Base-by-base conservation (phyloP, 2,329 filamentous ascomycete species). In the Penicillium sp. region DNA sequence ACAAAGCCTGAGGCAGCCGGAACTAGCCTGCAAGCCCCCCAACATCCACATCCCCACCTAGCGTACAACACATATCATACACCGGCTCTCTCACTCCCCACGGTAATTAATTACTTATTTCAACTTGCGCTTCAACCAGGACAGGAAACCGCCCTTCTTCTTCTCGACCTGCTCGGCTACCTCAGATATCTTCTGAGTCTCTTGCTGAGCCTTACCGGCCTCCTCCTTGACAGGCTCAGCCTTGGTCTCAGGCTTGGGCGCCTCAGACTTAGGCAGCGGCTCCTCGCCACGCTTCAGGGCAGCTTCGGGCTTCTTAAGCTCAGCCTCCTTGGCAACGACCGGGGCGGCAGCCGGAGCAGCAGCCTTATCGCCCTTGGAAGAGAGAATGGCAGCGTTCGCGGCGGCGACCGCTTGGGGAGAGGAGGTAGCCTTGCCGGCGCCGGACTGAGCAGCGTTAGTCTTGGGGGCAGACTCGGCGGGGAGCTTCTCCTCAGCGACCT, bases 91-190 rank as follows among this genome's bases (percentile, higher is more conserved):
- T 29, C 29, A 34, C 34, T 31, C 31, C 39, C 32, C 40, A 50
- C 24, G n/a, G 18, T 37, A n/a, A 55, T 46, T 55, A 55, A 22
- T 52, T 26, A 48, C 52, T 46, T 29, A 57, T 54, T 68, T 69
- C 58, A 69, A 58, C 64, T 67, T 69, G 53, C 66, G 66, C 64
- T 69, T 69, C 47, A 69, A 45, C 66, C 66, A 68, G 29, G 60
- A 56, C 44, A 59, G 59, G 51, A 69, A 61, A 6, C 67, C 66
- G 16, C 66, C 67, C 63, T 68, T 61, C 50, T 59, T 59, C 46
- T 55, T 59, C 44, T 55, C 47, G 38, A 50, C 52, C n/a, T 54
- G 51, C 57, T 61, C 49, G 24, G 51, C 55, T 16, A 50, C 38
- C 45, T 55, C 39, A 9, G 50, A 48, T n/a, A 37, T 24, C 45